Percentiles rank a stretch among this genome's conserved stretches.
These are phyloP conservation scores for Candida boleticola DNA, from an alignment of 805 yeast species.

Conservation along the genomic window DNA sequence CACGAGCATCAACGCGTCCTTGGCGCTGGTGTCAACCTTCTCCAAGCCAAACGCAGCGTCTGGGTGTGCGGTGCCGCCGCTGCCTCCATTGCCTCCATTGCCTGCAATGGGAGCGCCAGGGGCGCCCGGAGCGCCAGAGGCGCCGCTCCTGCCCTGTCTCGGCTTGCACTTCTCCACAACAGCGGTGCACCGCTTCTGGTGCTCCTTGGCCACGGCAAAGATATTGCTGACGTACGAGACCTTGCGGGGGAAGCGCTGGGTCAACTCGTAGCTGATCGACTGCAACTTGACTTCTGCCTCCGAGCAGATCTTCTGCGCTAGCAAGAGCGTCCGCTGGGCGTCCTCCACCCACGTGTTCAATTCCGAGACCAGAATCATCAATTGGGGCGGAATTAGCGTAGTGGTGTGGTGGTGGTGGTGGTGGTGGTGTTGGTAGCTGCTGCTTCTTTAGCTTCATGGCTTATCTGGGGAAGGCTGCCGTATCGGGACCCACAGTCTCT, in stretches of 20 bases:
- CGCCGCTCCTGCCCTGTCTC: not conserved
- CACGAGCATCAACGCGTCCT: not conserved
- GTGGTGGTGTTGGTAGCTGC: too few species aligned
- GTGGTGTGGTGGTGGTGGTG: too few species aligned
- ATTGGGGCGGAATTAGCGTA: too few species aligned
- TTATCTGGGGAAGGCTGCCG: too few species aligned
- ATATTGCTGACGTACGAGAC: not conserved
- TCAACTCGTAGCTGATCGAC: not conserved
- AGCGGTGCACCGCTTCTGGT: not conserved
- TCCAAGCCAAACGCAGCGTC: too few species aligned
- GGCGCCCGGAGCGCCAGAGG: not conserved
- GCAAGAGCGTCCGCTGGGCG: slow-evolving; percentile 3
- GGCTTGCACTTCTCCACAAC: not conserved
- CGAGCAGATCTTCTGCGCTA: slow-evolving; percentile 2
- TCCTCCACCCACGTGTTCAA: slow-evolving; percentile 1
- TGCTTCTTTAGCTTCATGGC: too few species aligned
- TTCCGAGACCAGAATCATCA: not conserved
- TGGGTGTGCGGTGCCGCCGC: not conserved
- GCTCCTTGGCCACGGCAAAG: slow-evolving; percentile 2
- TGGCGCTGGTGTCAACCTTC: not conserved
- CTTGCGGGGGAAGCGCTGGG: not conserved
- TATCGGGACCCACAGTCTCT: too few species aligned
- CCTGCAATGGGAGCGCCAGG: not conserved
- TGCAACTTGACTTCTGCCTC: slow-evolving; percentile 1
- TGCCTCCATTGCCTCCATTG: not conserved